A percentile compares a stretch with the other conserved stretches of the same genome.
Conservation (phyloP, 1,284 basidiomycete species). For the Cutaneotrichosporon arboriforme region DNA sequence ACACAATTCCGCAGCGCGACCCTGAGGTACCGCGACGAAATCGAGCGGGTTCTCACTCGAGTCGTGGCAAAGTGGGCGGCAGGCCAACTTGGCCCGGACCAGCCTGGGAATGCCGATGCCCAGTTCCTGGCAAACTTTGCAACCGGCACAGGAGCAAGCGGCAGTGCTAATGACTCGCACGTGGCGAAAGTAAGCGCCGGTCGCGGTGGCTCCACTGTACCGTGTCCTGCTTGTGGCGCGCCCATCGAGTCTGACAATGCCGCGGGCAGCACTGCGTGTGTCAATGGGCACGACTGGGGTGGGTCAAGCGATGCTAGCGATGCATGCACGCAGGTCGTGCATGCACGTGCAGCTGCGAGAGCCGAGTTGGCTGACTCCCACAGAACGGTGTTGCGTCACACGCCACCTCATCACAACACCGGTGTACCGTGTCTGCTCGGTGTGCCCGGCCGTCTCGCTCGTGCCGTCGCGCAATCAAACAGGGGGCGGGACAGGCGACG, state of each 20-base stretch:
- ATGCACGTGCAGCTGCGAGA: not conserved
- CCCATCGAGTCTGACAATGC: not conserved
- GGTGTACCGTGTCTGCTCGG: conserved; percentile 35
- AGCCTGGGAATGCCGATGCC: conserved; percentile 1
- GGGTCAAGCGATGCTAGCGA: conserved; percentile 13
- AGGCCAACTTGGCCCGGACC: not conserved
- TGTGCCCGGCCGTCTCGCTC: conserved; percentile 37
- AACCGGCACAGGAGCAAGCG: not conserved
- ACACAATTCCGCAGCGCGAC: not conserved
- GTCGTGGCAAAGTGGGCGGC: not conserved
- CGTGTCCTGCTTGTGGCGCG: conserved; percentile 16
- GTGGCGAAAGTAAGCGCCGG: not conserved
- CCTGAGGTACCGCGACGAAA: not conserved
- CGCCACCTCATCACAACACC: conserved; percentile 32
- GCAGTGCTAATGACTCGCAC: no score
- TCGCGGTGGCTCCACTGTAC: not conserved
- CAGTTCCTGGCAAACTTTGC: conserved; percentile 7
- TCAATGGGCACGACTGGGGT: conserved; percentile 40
- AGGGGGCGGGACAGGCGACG: conserved; percentile 1
- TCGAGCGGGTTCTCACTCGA: not conserved
- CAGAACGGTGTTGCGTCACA: conserved; percentile 36
- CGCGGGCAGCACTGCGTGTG: conserved; percentile 11
- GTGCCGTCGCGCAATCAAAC: conserved; percentile 17
- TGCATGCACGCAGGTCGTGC: not conserved
- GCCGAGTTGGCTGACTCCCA: conserved; percentile 3